Base-by-base conservation (phyloP, 441 rosid species). In the Populus trichocarpa region DNA sequence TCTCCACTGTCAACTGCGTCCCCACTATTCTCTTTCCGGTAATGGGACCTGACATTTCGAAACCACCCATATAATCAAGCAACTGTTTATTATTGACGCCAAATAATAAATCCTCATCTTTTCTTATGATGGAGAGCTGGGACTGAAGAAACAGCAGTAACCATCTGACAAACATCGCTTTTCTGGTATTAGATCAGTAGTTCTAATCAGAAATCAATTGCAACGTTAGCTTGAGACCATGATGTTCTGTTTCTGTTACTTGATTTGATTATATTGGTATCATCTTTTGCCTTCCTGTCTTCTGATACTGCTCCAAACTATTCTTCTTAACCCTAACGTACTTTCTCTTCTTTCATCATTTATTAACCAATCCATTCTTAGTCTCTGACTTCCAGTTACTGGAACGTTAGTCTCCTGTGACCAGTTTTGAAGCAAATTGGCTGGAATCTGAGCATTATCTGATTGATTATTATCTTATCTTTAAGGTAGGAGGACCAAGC, bases 361-460 rank as follows among this genome's bases (percentile, higher is more conserved):
- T 77, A 32, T 36, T 40, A 53, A 77, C 77, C 61, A 75, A 40
- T 46, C 72, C 63, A 69, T 70, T 64, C 68, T 70, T 79, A 33
- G 70, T 81, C 35, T 78, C 85, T 35, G 73, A 73, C 50, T 38
- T 40, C 36, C 36, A 6, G 7, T 22, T 73, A 72, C 85, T 81
- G 67, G 83, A 33, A 18, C 66, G 23, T 81, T 77, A 70, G 28
- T 81, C 88, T 6, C 84, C 83, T n/a, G 78, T 32, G 66, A 77
- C 85, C 32, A 92, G 93, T 81, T 86, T 93, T 61, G 97, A 94
- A 22, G 91, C 97, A 73, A 32, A 90, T 90, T 78, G 93, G 97
- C 74, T 93, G 81, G 83, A 84, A 91, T 81, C 89, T 81, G 61
- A 88, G 91, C 95, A 88, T 88, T 73, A 83, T 70, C 63, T 80